Evolutionary conservation across 2,329 filamentous ascomycete genomes (phyloP).

Genomic region (Drechslerella dactyloides): DNA sequence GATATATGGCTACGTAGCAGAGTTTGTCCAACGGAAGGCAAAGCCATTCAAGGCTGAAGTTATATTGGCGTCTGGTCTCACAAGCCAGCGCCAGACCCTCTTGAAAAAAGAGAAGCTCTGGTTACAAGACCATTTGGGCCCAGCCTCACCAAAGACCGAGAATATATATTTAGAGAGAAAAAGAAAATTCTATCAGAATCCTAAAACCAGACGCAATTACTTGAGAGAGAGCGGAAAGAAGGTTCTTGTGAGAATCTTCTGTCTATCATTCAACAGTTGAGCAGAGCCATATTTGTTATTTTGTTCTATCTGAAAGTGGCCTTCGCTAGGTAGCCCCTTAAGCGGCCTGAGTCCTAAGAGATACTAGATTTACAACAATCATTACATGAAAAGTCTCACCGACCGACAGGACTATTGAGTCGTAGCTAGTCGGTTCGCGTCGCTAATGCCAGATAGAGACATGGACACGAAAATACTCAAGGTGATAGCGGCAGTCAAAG

Average conservation of each 20-base stretch:
- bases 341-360: not conserved
- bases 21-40: not conserved
- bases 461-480: not conserved
- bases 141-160: not conserved
- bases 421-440: not conserved
- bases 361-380: not conserved
- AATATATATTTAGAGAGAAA: not conserved
- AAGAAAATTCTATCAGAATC: not conserved
- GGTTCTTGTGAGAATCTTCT: not conserved
- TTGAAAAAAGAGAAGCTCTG: not conserved
- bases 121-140: not conserved
- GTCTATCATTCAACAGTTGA: not conserved
- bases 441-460: not conserved
- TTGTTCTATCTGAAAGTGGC: not conserved
- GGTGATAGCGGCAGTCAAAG: not conserved
- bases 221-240: not conserved
- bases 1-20: not conserved
- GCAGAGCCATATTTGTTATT: not conserved
- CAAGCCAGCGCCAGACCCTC: too few relatives aligned
- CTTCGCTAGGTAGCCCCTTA: not conserved
- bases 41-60: not conserved
- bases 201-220: not conserved
- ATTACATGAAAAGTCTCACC: not conserved
- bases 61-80: too few relatives aligned
- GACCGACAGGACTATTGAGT: not conserved